phyloP scores from a whole-genome alignment of 1,139 yeast genomes.

The Taphrina wiesneri region DNA sequence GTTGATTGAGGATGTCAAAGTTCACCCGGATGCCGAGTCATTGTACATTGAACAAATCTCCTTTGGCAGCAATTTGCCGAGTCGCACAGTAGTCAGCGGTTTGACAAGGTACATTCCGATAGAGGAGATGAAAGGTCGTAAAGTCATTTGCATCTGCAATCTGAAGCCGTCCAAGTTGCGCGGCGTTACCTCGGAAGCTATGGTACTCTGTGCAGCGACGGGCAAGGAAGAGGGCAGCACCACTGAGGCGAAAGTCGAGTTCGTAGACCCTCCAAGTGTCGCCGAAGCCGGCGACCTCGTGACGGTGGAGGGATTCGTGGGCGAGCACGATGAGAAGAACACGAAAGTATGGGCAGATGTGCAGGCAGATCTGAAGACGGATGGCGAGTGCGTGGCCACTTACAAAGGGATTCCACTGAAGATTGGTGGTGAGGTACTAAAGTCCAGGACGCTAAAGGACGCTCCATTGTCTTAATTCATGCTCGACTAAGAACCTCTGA shows the following conservation, averaged over 20 bases:
- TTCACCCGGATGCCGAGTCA: slow-evolving; percentile 97
- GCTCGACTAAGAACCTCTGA: background rate
- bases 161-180: slow-evolving; percentile 91
- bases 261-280: slow-evolving; percentile 22
- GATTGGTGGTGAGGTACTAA: slow-evolving; percentile 19
- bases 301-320: slow-evolving; percentile 28
- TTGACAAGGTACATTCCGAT: slow-evolving; percentile 73
- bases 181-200: slow-evolving; percentile 91
- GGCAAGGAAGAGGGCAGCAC: slow-evolving; percentile 28
- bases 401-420: slow-evolving; percentile 23
- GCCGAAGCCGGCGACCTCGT: slow-evolving; percentile 21
- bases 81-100: slow-evolving; percentile 98
- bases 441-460: slow-evolving; percentile 9
- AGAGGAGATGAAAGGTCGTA: slow-evolving; percentile 79
- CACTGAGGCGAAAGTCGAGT: slow-evolving; percentile 17
- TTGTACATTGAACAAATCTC: slow-evolving; percentile 94
- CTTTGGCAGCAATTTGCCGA: slow-evolving; percentile 94
- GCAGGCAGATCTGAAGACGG: slow-evolving; percentile 22
- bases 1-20: slow-evolving; percentile 90
- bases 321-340: slow-evolving; percentile 28
- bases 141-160: slow-evolving; percentile 73
- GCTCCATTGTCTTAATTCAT: background rate
- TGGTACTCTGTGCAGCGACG: slow-evolving; percentile 56
- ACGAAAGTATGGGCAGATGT: slow-evolving; percentile 29
- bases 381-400: slow-evolving; percentile 14